Conservation (phyloP, 257 asterid genomes). For the Nicotiana tomentosiformis region DNA sequence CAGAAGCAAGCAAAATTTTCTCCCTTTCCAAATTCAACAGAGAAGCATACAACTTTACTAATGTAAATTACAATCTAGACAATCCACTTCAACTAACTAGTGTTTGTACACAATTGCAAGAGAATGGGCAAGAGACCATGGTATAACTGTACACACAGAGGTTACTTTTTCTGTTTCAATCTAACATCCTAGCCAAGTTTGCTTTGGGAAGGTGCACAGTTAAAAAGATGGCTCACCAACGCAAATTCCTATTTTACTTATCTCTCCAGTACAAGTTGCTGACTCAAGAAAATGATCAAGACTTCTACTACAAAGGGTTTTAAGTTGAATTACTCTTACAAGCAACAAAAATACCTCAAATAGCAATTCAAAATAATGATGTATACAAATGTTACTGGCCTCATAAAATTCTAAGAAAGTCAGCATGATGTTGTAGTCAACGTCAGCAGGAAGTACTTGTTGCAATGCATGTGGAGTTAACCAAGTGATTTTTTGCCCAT, state of each 20-base stretch:
- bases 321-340: background rate
- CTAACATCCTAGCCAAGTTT: background rate
- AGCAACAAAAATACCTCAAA: background rate
- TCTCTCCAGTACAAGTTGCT: background rate
- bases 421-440: conserved; percentile 79
- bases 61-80: background rate
- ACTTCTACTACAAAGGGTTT: background rate
- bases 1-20: background rate
- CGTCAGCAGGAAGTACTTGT: conserved; percentile 85
- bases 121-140: background rate
- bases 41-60: background rate
- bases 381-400: conserved; percentile 30
- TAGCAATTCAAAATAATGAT: background rate
- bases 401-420: conserved; percentile 91
- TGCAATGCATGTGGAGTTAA: conserved; percentile 96
- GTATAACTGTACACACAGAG: background rate
- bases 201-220: background rate
- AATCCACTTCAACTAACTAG: background rate
- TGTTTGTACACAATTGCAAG: background rate
- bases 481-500: conserved; percentile 96
- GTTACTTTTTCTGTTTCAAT: background rate
- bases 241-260: background rate
- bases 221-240: background rate
- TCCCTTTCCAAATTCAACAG: background rate
- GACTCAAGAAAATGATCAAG: background rate